Evolutionary conservation across 768 basidiomycete genomes (phyloP).

Genomic region (Boletus vinaceobasis): DNA sequence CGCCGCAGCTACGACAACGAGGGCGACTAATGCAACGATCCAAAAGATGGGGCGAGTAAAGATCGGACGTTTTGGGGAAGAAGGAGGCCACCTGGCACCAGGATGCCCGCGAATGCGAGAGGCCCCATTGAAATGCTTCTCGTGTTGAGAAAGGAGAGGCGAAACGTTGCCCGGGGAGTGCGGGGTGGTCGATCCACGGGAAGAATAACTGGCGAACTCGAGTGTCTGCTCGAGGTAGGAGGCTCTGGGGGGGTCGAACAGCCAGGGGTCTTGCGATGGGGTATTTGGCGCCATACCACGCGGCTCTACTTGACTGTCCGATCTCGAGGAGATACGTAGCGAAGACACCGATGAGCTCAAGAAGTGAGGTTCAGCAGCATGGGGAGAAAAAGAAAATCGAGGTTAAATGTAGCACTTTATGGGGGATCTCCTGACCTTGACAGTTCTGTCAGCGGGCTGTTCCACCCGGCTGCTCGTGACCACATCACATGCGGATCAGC

Average conservation of each 20-base stretch:
- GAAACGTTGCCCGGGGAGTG: conserved; percentile 23
- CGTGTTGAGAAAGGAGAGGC: conserved; percentile 21
- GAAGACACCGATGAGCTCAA: conserved; percentile 2
- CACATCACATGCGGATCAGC: conserved; percentile 1
- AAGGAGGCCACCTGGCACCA: neutral
- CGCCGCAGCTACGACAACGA: conserved; percentile 33
- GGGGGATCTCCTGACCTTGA: neutral
- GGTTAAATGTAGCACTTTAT: neutral
- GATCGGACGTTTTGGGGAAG: conserved; percentile 17
- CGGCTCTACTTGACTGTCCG: conserved; percentile 17
- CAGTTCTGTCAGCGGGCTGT: neutral
- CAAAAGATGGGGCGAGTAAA: conserved; percentile 25
- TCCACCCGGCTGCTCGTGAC: conserved; percentile 1
- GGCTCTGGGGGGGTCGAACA: conserved; percentile 20
- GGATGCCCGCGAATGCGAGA: neutral
- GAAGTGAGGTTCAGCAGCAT: neutral
- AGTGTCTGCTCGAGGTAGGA: conserved; percentile 25
- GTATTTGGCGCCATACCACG: conserved; percentile 7
- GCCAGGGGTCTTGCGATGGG: conserved; percentile 2
- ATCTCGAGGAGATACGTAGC: conserved; percentile 14
- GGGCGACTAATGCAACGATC: conserved; percentile 26
- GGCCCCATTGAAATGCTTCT: conserved; percentile 14
- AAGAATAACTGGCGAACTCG: conserved; percentile 15
- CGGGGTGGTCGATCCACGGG: conserved; percentile 19
- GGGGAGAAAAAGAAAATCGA: neutral